Conservation (phyloP, 2,329 filamentous ascomycete genomes). For the Ambrosiella xylebori region DNA sequence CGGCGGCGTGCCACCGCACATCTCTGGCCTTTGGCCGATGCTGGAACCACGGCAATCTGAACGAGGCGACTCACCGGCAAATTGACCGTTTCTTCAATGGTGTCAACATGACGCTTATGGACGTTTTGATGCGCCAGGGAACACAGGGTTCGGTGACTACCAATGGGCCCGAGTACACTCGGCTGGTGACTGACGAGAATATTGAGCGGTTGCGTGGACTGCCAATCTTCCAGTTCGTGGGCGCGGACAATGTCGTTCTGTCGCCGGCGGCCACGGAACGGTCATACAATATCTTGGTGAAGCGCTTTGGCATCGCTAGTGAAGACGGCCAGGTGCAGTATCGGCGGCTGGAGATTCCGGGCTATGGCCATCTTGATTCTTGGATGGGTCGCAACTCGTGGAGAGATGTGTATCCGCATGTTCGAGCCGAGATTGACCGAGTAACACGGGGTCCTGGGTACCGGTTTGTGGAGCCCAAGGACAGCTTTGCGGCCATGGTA, state of each 20-base stretch:
- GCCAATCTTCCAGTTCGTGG: constrained; percentile 38
- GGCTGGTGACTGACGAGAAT: constrained; percentile 33
- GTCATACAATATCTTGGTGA: constrained; percentile 35
- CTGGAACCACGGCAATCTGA: constrained; percentile 49
- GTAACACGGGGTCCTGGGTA: constrained; percentile 28
- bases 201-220: constrained; percentile 32
- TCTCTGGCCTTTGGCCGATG: constrained; percentile 43
- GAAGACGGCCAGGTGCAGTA: constrained; percentile 26
- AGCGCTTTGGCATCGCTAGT: constrained; percentile 28
- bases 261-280: constrained; percentile 34
- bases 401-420: constrained; percentile 40
- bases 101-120: constrained; percentile 40
- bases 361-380: constrained; percentile 43
- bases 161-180: constrained; percentile 31
- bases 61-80: constrained; percentile 45
- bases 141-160: constrained; percentile 31
- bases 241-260: constrained; percentile 38
- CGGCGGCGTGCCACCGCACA: constrained; percentile 41
- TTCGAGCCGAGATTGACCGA: constrained; percentile 36
- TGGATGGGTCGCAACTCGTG: constrained; percentile 45
- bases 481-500: constrained; percentile 26
- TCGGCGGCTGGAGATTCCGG: constrained; percentile 33
- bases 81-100: constrained; percentile 46
- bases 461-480: constrained; percentile 26
- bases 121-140: constrained; percentile 40